Percentiles rank a stretch among this genome's conserved stretches.
Conservation (phyloP, 495 filamentous ascomycete genomes). For the Aspergillus bridgeri region DNA sequence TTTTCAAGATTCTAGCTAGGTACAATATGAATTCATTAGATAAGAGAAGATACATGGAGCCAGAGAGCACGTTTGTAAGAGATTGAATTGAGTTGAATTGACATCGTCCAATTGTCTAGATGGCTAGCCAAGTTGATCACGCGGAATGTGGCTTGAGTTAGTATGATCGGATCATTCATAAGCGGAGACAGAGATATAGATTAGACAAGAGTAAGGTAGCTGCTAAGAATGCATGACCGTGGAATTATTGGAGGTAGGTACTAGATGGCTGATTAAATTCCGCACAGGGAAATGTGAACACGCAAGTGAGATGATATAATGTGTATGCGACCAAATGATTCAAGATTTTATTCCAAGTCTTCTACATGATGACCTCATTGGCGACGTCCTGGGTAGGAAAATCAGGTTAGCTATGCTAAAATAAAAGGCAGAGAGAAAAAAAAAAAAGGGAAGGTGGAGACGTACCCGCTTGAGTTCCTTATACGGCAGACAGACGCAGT, state of each 20-base stretch:
- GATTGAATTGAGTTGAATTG: neutral
- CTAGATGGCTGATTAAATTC: slow-evolving; percentile 1
- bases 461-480: slow-evolving; percentile 98
- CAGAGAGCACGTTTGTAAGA: neutral
- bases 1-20: neutral
- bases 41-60: too few relatives aligned
- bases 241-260: neutral
- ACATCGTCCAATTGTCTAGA: neutral
- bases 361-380: slow-evolving; percentile 96
- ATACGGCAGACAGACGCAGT: slow-evolving; percentile 96
- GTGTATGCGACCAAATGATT: neutral
- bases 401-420: slow-evolving; percentile 32
- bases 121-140: neutral
- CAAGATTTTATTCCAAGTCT: neutral
- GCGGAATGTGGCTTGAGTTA: neutral
- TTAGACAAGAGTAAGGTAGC: neutral
- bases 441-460: slow-evolving; percentile 17
- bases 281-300: slow-evolving; percentile 8
- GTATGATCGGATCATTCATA: neutral
- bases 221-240: neutral
- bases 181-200: neutral
- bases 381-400: slow-evolving; percentile 65
- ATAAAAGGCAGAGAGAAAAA: neutral
- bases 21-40: too few relatives aligned
- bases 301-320: neutral